Conservation (phyloP, 176 grass and related monocot species). For the Cenchrus purpureus region DNA sequence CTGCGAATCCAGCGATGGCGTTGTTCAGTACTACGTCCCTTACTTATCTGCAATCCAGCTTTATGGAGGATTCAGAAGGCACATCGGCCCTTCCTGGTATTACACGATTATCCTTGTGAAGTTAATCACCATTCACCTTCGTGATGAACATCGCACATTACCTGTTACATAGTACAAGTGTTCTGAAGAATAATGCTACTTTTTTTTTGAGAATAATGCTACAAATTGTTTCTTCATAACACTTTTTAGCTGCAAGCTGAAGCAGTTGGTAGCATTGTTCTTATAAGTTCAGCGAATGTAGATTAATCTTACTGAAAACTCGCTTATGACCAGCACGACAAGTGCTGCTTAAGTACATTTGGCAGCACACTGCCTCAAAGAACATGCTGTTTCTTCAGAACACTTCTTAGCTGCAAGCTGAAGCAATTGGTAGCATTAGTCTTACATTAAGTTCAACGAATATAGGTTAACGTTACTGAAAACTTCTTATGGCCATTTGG, state of each 20-base stretch:
- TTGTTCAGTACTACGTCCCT: slow-evolving; percentile 82
- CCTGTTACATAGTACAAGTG: neutral
- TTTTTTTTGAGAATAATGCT: neutral
- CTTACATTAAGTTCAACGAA: neutral
- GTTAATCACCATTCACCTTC: neutral
- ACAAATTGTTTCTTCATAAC: neutral
- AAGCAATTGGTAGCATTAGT: neutral
- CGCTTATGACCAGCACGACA: neutral
- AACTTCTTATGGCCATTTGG: neutral
- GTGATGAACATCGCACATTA: neutral
- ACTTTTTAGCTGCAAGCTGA: neutral
- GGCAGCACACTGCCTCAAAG: neutral
- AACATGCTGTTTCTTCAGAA: neutral
- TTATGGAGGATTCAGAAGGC: slow-evolving; percentile 50
- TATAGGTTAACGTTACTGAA: neutral
- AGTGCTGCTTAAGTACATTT: neutral
- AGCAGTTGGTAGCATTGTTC: neutral
- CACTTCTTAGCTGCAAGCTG: neutral
- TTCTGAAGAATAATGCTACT: neutral
- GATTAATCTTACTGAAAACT: neutral
- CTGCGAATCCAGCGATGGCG: slow-evolving; percentile 37
- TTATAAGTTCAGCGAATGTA: neutral
- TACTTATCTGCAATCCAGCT: slow-evolving; percentile 83
- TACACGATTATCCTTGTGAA: neutral
- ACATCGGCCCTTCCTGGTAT: slow-evolving; percentile 52